Evolutionary conservation across 352 stramenopile species (phyloP), one percentile per base, ranked within the genome.

Genomic region (Elongisporangium anandrum): DNA sequence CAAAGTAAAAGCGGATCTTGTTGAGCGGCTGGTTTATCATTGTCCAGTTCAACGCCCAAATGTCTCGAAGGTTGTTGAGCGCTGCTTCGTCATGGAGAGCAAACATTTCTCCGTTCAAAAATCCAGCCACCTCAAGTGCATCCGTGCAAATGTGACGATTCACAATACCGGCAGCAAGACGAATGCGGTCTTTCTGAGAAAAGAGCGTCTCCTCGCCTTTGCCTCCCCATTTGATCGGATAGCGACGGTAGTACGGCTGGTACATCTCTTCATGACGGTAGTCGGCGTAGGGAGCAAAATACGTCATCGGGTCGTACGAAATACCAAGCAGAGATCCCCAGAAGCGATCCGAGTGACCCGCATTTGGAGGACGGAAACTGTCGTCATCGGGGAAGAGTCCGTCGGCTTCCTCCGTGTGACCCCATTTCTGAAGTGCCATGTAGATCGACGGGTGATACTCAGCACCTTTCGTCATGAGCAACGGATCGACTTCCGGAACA

Each of bases 1-100:
- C 91, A 77, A 96, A 97, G 69, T 97, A 97, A 53, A 78, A 84
- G 8, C 85, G 84, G 50, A 98, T 93, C 50, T 92, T 87, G 69
- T 94, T 78, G 13, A 97, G 65, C 19, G 90, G 88, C 58, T 97
- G 88, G 54, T 81, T 80, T 13, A 91, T 38, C 75, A 94, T 86
- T 24, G 65, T 60, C 85, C 80, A 95, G 50, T 77, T 73, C 20
- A 90, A 60, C 1, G 90, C 86, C 87, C 90, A 97, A 49, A 70
- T 65, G 20, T 68, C 64, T 1, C 83, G 82, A 24, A 97, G 63
- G n/a, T 94, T 76, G 0, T 82, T 56, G 1, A 97, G 69, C n/a
- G 85, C 80, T 0, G 65, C 66, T 0, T 67, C 20, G 56, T 96
- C 91, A 61, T 97, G 90, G 12, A 97, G 70, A n/a, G 90, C 87